Evolutionary conservation across 2,329 filamentous ascomycete genomes (phyloP).

Genomic region (Delphinella strobiligena): DNA sequence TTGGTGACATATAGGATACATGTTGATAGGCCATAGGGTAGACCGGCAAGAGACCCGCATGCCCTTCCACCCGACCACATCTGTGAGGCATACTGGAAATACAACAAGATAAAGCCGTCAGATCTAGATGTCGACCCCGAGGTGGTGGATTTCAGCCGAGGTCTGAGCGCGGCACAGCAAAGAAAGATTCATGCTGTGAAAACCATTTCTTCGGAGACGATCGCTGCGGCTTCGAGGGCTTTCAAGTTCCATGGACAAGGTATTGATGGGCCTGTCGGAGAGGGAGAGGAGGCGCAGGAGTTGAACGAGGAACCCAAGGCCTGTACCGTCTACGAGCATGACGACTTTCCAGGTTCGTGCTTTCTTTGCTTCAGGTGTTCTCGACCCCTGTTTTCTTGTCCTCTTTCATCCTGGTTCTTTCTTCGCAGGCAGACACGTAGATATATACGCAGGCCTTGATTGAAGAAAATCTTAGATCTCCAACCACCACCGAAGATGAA

Average conservation of each 20-base stretch:
- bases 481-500: not conserved
- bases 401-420: too few species aligned
- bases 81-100: conserved; percentile 11
- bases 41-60: conserved; percentile 6
- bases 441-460: not conserved
- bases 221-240: conserved; percentile 7
- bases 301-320: too few species aligned
- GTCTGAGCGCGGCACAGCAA: conserved; percentile 8
- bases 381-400: too few species aligned
- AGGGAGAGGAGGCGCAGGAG: conserved; percentile 12
- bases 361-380: too few species aligned
- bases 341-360: conserved; percentile 21
- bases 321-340: conserved; percentile 22
- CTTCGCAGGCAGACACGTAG: too few species aligned
- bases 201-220: conserved; percentile 2
- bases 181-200: conserved; percentile 4
- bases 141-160: conserved; percentile 8
- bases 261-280: not conserved
- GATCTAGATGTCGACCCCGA: conserved; percentile 9
- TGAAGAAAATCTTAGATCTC: not conserved
- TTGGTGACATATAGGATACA: too few species aligned
- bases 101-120: conserved; percentile 11
- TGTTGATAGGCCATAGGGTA: too few species aligned
- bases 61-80: conserved; percentile 10
- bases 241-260: conserved; percentile 3